Conservation (phyloP, 768 basidiomycete species). For the Boletus sp. region DNA sequence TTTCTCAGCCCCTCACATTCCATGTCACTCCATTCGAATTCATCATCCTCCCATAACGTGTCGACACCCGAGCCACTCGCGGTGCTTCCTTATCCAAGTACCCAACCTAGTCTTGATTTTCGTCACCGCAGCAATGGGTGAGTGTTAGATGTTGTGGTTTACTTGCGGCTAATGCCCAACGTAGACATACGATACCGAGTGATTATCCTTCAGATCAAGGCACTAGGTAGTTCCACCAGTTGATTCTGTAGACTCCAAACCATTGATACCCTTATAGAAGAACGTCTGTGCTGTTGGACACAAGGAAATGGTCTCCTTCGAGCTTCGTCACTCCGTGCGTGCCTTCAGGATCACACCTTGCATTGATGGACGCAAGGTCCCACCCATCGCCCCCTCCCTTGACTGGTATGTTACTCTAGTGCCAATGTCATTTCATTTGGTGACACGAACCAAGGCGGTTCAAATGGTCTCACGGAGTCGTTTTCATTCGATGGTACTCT, state of each 20-base stretch:
- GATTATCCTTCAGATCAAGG: neutral
- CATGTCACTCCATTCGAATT: neutral
- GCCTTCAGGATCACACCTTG: neutral
- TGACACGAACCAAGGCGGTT: neutral
- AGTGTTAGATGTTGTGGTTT: neutral
- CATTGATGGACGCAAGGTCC: neutral
- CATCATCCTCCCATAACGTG: too few species aligned
- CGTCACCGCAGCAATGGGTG: neutral
- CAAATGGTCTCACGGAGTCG: neutral
- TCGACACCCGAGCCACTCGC: neutral
- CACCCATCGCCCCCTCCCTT: neutral
- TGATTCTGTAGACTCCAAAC: too few species aligned
- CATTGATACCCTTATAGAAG: neutral
- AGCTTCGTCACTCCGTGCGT: neutral
- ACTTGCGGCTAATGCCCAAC: neutral
- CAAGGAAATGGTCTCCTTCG: neutral
- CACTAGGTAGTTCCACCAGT: neutral
- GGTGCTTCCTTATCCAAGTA: too few species aligned
- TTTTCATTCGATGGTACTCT: neutral
- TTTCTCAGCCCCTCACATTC: neutral
- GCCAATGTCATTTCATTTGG: neutral
- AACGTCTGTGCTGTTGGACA: neutral
- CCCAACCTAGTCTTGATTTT: neutral
- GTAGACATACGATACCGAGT: neutral
- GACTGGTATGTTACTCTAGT: neutral